These are phyloP conservation scores for Pleurotus tuoliensis DNA, from an alignment of 768 basidiomycete genomes.

Conservation along the genomic window DNA sequence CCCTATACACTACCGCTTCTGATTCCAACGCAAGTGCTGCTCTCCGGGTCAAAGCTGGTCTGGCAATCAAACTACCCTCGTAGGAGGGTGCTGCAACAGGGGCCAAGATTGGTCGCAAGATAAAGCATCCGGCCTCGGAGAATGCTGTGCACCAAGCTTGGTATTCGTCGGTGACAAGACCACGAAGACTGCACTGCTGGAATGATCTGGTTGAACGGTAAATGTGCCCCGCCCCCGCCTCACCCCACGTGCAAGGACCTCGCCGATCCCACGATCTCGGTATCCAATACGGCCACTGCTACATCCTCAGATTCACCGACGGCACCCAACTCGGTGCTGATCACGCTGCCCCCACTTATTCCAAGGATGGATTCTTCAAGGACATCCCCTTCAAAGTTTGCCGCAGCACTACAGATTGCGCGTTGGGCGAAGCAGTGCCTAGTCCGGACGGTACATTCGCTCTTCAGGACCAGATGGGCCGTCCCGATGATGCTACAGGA, in stretches of 20 bases:
- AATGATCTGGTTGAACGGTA: conserved; percentile 2
- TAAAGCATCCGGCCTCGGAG: neutral
- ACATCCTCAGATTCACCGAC: conserved; percentile 1
- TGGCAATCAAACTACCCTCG: neutral
- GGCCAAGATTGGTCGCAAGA: neutral
- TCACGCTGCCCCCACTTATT: neutral
- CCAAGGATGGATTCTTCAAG: conserved; percentile 1
- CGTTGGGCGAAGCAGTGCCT: neutral
- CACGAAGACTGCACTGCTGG: conserved; percentile 1
- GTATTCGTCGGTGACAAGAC: neutral
- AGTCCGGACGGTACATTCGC: neutral
- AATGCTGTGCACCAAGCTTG: neutral
- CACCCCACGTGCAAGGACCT: conserved; percentile 1
- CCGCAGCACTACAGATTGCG: neutral
- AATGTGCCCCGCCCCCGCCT: neutral
- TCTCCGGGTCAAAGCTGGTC: neutral
- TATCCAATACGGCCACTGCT: conserved; percentile 2
- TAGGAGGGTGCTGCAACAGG: neutral
- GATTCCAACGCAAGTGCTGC: neutral
- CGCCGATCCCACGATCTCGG: neutral
- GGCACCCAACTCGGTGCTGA: conserved; percentile 1
- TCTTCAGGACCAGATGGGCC: conserved; percentile 1
- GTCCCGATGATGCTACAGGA: neutral
- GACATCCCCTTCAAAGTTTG: conserved; percentile 1
- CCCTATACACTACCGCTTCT: neutral